Evolutionary conservation across 768 basidiomycete genomes (phyloP), one percentile per base, ranked within the genome.

Genomic region (Collybia sp.): DNA sequence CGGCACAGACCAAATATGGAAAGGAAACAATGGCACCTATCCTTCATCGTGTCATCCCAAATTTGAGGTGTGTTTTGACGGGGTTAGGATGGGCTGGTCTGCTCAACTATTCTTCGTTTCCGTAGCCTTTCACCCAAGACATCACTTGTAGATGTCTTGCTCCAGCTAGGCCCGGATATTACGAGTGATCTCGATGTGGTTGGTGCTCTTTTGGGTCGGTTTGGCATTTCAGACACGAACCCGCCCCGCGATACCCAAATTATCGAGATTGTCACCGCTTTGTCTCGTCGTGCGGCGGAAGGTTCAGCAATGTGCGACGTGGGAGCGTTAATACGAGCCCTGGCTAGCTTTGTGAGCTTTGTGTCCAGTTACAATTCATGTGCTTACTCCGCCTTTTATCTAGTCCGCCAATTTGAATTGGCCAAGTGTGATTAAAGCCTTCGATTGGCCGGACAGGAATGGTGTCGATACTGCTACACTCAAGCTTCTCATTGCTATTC

Each of bases 381-480:
- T 32, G 25, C 16, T 20, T 40, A 3, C 17, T 18, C 33, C 40
- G 53, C 16, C 40, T 50, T 50, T 42, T 50, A 43, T 50, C 15
- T 48, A 92, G 89, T 76, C 79, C 54, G 75, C 73, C 42, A 68
- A 71, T 20, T 64, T 94, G 44, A 79, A 88, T 56, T 95, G 92
- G 90, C 74, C 90, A 30, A 79, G 71, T 46, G 81, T 92, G 50
- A 83, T 97, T 59, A 81, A 82, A 52, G 79, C 87, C 3, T 95
- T 95, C 58, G 95, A 98, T 71, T 76, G 82, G 64, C 74, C 85
- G 5, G 84, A 89, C 60, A 80, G 91, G 39, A 81, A 83, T 50
- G 87, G 88, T 5, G 88, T 93, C 12, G 92, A 95, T 61, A 93
- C 90, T 2, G 84, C 88, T 30, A 91, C 90, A 0, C 66, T 97